Evolutionary conservation across 345 rosid species (phyloP).

Genomic region (Eucalyptus tenuipes): DNA sequence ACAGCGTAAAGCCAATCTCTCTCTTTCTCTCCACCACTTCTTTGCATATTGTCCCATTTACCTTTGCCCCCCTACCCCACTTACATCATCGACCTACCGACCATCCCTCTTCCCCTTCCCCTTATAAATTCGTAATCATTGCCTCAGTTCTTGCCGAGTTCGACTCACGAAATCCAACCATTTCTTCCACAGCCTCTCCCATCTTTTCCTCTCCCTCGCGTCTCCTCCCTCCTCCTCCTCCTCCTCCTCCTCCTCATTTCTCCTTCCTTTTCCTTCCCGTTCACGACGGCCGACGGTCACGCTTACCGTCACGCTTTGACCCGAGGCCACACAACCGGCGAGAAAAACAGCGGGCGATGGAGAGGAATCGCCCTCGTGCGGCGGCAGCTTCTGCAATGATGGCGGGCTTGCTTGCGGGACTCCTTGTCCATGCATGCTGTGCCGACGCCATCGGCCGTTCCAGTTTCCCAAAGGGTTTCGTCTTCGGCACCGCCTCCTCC

Average conservation of each 20-base stretch:
- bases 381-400: neutral
- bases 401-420: neutral
- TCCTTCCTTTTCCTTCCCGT: neutral
- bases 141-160: neutral
- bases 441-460: constrained; percentile 8
- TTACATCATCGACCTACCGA: neutral
- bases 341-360: neutral
- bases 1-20: neutral
- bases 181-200: neutral
- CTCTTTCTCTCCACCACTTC: neutral
- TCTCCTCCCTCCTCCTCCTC: neutral
- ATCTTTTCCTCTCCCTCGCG: neutral
- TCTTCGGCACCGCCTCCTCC: constrained; percentile 68
- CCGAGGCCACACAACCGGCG: neutral
- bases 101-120: neutral
- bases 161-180: neutral
- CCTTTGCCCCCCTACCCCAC: neutral
- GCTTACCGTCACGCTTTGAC: neutral
- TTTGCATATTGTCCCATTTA: neutral
- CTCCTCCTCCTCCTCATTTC: neutral
- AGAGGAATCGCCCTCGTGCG: neutral
- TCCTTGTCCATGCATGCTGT: constrained; percentile 3
- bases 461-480: constrained; percentile 49
- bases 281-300: neutral
- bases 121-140: neutral